These are phyloP conservation scores for Colletotrichum incanum DNA, from an alignment of 2,329 filamentous ascomycete genomes.

Conservation along the genomic window DNA sequence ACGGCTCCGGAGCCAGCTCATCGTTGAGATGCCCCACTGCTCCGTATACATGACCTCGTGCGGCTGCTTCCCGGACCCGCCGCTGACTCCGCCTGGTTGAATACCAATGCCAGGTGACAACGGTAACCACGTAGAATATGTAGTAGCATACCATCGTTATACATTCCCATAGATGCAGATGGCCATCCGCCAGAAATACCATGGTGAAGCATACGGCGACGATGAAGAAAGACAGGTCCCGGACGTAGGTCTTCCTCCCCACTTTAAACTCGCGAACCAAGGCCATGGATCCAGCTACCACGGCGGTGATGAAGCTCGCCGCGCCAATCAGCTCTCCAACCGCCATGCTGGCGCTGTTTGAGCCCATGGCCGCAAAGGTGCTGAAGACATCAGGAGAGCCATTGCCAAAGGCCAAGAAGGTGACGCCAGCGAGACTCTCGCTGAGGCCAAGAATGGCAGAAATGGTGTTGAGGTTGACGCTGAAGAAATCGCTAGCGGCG, in stretches of 20 bases:
- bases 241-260: slow-evolving; percentile 88
- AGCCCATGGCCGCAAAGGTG: slow-evolving; percentile 97
- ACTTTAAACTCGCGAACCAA: slow-evolving; percentile 96
- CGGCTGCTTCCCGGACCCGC: slow-evolving; percentile 78
- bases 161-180: slow-evolving; percentile 90
- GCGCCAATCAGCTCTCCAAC: slow-evolving; percentile 96
- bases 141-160: slow-evolving; percentile 93
- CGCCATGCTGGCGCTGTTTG: slow-evolving; percentile 96
- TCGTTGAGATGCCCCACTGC: slow-evolving; percentile 66
- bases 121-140: slow-evolving; percentile 87
- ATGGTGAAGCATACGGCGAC: slow-evolving; percentile 89
- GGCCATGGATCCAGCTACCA: slow-evolving; percentile 97
- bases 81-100: slow-evolving; percentile 73
- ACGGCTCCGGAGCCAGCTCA: slow-evolving; percentile 70
- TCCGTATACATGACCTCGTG: slow-evolving; percentile 81
- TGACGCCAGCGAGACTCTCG: slow-evolving; percentile 96
- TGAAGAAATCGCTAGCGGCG: slow-evolving; percentile 98
- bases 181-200: slow-evolving; percentile 88
- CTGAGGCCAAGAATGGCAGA: slow-evolving; percentile 91
- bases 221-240: slow-evolving; percentile 94
- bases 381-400: slow-evolving; percentile 98
- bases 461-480: slow-evolving; percentile 95
- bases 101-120: slow-evolving; percentile 95
- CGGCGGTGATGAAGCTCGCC: slow-evolving; percentile 94
- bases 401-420: slow-evolving; percentile 96